Evolutionary conservation across 2,329 filamentous ascomycete species (phyloP), one percentile per base, ranked within the genome.

Genomic region (Sclerotinia glacialis): DNA sequence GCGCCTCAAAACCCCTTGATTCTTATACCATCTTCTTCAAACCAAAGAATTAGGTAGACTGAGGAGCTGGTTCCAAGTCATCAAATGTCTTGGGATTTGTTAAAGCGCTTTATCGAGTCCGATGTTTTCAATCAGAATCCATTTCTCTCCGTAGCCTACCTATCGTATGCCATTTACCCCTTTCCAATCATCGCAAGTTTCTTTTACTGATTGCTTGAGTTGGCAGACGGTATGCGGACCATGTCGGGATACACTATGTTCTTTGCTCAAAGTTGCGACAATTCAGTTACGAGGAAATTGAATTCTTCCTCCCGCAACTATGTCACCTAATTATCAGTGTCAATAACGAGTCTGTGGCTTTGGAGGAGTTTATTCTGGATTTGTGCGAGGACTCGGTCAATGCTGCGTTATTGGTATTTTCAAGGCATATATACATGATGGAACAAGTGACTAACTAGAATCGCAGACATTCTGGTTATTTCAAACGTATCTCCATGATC

Each of bases 71-170:
- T 59, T 53, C 63, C 63, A 26, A 42, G 63, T 65, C 63, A 61
- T 68, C 70, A 70, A 71, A 89, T 89, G 88, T 90, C 88, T 82
- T 94, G 91, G 91, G 90, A 93, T 83, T 84, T 95, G 82, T 85
- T 95, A 78, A 90, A 92, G 83, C 88, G 91, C 80, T 93, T 94
- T 86, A 88, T 95, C 83, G 91, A 94, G 85, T 93, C 90, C 82
- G 91, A 95, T 83, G 90, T 95, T 83, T 95, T 95, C 85, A 94
- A 93, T 83, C 89, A 91, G 81, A 89, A 94, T 80, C 91, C 92
- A 71, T 94, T 93, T 79, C 88, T 95, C 79, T 90, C 91, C 69
- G 91, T 95, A 77, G 92, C 91, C 72, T 95, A 95, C 80, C 87
- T 95, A 76, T 91, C 91, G 91, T 94, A 83, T 69, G 74, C 69